phyloP scores from a whole-genome alignment of 805 yeast genomes.

The Sungouiella thailandica region DNA sequence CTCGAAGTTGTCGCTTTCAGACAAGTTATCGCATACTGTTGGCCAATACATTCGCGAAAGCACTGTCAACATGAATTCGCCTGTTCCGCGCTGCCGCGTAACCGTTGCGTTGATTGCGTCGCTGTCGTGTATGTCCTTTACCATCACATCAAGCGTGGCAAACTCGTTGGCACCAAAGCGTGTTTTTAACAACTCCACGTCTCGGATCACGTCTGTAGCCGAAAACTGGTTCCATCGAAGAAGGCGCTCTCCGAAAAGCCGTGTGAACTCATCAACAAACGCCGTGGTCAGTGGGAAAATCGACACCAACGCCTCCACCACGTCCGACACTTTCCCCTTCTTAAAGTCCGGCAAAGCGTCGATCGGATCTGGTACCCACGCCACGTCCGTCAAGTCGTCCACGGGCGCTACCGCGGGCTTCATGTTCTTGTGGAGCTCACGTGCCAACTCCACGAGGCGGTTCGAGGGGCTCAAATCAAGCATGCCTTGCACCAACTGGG shows the following conservation, averaged over 20 bases:
- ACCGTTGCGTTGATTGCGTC: slow-evolving; percentile 37
- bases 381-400: slow-evolving; percentile 43
- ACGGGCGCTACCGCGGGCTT: slow-evolving; percentile 7
- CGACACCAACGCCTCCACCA: slow-evolving; percentile 65
- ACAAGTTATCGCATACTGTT: slow-evolving; percentile 27
- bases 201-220: slow-evolving; percentile 33
- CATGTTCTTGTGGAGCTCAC: slow-evolving; percentile 39
- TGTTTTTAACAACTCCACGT: slow-evolving; percentile 50
- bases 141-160: slow-evolving; percentile 76
- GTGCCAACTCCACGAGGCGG: slow-evolving; percentile 48
- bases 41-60: slow-evolving; percentile 87
- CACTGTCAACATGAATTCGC: slow-evolving; percentile 50
- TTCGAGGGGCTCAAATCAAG: slow-evolving; percentile 40
- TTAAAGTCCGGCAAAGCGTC: slow-evolving; percentile 87
- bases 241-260: slow-evolving; percentile 54
- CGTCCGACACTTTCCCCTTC: slow-evolving; percentile 55
- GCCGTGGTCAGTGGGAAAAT: slow-evolving; percentile 66
- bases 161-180: slow-evolving; percentile 67
- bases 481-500: slow-evolving; percentile 65
- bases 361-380: slow-evolving; percentile 83
- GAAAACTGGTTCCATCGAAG: slow-evolving; percentile 39
- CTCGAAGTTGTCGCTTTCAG: slow-evolving; percentile 33
- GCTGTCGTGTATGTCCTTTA: slow-evolving; percentile 63
- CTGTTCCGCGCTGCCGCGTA: slow-evolving; percentile 5
- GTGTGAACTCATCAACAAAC: slow-evolving; percentile 61